Evolutionary conservation across 805 yeast genomes (phyloP).

Genomic region (Schwanniomyces sp.): DNA sequence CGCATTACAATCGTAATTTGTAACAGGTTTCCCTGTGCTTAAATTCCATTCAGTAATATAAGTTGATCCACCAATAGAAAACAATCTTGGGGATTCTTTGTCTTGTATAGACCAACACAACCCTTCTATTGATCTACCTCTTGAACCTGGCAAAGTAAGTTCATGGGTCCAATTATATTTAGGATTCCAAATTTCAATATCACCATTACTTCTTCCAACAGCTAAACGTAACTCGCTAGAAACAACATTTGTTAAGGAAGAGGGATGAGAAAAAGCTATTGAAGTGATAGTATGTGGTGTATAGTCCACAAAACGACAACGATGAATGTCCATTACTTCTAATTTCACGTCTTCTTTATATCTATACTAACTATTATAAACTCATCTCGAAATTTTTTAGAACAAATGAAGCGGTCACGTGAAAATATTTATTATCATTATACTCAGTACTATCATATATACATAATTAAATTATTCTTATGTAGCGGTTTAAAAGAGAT

Average conservation of each 20-base stretch:
- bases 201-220: constrained; percentile 91
- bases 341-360: not conserved
- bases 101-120: constrained; percentile 70
- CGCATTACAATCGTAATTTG: constrained; percentile 84
- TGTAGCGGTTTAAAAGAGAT: constrained; percentile 36
- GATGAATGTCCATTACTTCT: constrained; percentile 67
- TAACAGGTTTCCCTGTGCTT: constrained; percentile 64
- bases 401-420: constrained; percentile 2
- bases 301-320: constrained; percentile 89
- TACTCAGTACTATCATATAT: not conserved
- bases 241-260: constrained; percentile 34
- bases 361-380: not conserved
- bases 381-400: constrained; percentile 20
- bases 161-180: constrained; percentile 81
- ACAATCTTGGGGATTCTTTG: constrained; percentile 61
- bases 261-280: constrained; percentile 68
- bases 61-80: constrained; percentile 94
- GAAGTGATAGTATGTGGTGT: constrained; percentile 84
- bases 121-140: constrained; percentile 85
- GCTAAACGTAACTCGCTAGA: constrained; percentile 73
- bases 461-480: constrained; percentile 24
- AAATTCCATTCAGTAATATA: constrained; percentile 91
- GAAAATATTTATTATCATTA: not conserved
- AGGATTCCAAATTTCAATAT: constrained; percentile 95
- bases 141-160: constrained; percentile 66